Percentiles rank a stretch among this genome's conserved stretches.
Evolutionary conservation across 2,329 filamentous ascomycete genomes (phyloP).

Genomic region (Trichoderma atroviride): DNA sequence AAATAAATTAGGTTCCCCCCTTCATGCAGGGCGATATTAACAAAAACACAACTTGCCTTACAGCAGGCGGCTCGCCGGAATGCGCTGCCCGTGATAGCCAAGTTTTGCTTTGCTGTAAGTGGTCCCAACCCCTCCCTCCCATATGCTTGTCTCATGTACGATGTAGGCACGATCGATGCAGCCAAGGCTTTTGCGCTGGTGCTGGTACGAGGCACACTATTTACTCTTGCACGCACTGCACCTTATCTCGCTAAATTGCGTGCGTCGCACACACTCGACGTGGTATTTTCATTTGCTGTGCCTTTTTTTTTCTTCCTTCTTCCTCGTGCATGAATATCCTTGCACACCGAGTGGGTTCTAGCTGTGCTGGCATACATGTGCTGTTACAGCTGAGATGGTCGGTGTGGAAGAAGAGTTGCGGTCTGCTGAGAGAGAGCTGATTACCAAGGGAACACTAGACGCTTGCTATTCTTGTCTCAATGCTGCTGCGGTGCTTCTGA

Average conservation of each 20-base stretch:
- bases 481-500: not conserved
- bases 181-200: not conserved
- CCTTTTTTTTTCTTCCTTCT: not conserved
- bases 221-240: not conserved
- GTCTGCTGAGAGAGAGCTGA: not conserved
- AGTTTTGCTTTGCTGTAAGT: not conserved
- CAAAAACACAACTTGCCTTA: not conserved
- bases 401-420: not conserved
- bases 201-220: not conserved
- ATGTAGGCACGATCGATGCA: not conserved
- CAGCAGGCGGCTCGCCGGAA: not conserved
- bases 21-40: not conserved
- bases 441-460: not conserved
- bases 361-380: not conserved
- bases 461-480: not conserved
- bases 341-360: not conserved
- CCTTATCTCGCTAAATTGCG: not conserved
- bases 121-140: not conserved
- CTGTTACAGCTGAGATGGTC: not conserved
- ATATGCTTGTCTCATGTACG: not conserved
- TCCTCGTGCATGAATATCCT: not conserved
- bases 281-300: not conserved
- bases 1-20: not conserved
- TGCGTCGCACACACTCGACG: not conserved
- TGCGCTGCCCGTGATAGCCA: not conserved